These are phyloP conservation scores for Carpinus fangiana DNA, from an alignment of 306 rosid genomes.

Conservation along the genomic window DNA sequence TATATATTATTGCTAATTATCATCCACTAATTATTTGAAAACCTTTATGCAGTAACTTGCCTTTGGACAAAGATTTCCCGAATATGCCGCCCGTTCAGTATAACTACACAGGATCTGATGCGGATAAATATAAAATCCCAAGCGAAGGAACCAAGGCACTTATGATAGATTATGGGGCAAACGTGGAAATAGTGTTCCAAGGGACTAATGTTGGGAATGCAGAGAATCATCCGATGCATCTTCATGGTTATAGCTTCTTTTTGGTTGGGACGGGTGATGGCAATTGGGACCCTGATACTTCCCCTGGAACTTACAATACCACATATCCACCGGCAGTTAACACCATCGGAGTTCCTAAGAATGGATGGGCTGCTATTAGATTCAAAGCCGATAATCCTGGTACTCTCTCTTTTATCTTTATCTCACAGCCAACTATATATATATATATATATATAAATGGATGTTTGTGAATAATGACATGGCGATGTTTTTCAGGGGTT, in stretches of 20 bases:
- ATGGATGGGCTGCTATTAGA: conserved; percentile 45
- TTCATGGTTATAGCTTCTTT: conserved; percentile 50
- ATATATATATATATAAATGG: too few relatives aligned
- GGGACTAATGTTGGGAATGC: conserved; percentile 34
- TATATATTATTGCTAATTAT: too few relatives aligned
- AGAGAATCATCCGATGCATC: conserved; percentile 53
- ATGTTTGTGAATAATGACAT: too few relatives aligned
- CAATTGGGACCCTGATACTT: neutral
- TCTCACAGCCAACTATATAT: too few relatives aligned
- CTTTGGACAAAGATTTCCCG: conserved; percentile 31
- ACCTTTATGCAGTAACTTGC: conserved; percentile 12
- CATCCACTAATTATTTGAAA: neutral
- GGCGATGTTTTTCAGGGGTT: conserved; percentile 28
- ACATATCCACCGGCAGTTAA: conserved; percentile 31
- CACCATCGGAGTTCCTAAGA: conserved; percentile 33
- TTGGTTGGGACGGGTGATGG: conserved; percentile 38
- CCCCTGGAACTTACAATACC: too few relatives aligned
- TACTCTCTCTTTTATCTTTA: neutral
- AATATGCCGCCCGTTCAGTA: conserved; percentile 12
- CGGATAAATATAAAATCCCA: conserved; percentile 5
- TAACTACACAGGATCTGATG: conserved; percentile 39
- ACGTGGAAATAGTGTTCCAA: conserved; percentile 47
- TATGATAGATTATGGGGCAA: conserved; percentile 24
- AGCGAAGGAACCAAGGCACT: conserved; percentile 27
- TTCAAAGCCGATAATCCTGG: conserved; percentile 41